Conservation (phyloP, 495 filamentous ascomycete genomes). For the Aspergillus sclerotioniger region DNA sequence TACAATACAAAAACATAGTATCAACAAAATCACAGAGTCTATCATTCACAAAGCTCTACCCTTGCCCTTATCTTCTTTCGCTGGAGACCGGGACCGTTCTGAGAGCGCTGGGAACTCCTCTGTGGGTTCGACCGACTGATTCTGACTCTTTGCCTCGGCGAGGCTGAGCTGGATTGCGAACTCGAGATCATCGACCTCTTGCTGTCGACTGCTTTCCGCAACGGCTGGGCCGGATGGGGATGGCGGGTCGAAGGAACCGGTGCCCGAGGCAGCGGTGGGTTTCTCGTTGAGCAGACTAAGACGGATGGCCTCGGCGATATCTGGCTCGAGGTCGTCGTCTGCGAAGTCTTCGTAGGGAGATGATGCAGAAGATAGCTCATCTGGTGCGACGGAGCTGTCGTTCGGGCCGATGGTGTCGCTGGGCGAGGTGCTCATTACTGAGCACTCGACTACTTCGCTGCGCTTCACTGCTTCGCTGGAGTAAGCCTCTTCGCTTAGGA, state of each 20-base stretch:
- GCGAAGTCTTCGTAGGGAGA: constrained; percentile 41
- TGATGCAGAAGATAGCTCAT: constrained; percentile 43
- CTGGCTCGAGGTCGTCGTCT: constrained; percentile 61
- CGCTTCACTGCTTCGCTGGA: constrained; percentile 59
- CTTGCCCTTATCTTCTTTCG: constrained; percentile 38
- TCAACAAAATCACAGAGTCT: neutral
- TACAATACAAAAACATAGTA: neutral
- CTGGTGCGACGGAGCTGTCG: constrained; percentile 50
- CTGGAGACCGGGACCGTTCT: constrained; percentile 42
- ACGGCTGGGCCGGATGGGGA: constrained; percentile 19
- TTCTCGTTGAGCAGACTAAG: constrained; percentile 64
- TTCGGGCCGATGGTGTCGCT: constrained; percentile 42
- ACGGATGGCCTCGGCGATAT: constrained; percentile 78
- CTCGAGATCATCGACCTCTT: constrained; percentile 74
- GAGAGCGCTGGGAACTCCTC: constrained; percentile 61
- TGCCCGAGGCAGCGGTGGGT: neutral
- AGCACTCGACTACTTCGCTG: constrained; percentile 49
- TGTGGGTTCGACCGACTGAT: constrained; percentile 25
- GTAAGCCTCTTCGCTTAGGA: constrained; percentile 81
- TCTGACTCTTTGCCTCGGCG: constrained; percentile 52
- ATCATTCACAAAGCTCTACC: constrained; percentile 39
- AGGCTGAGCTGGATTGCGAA: constrained; percentile 83
- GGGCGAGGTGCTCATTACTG: constrained; percentile 42
- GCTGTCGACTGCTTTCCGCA: constrained; percentile 37
- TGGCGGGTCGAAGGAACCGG: constrained; percentile 34